phyloP scores from a whole-genome alignment of 129 eudicot species.

The Escallonia rubra region DNA sequence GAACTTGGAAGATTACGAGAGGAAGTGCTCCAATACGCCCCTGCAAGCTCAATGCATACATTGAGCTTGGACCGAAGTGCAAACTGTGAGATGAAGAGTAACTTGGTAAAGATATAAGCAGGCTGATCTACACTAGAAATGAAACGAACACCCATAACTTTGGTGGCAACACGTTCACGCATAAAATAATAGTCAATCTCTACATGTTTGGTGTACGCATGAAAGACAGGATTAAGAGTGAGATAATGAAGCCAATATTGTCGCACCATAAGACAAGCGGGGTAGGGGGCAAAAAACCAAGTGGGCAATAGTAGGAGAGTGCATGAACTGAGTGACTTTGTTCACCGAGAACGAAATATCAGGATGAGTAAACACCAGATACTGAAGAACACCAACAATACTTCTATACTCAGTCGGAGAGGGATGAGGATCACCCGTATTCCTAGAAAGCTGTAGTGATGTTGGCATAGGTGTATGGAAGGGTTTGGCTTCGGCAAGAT shows the following conservation, averaged over 20 bases:
- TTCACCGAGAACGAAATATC: not conserved
- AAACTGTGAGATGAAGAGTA: too few relatives aligned
- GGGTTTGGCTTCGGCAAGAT: not conserved
- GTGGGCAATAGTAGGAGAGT: not conserved
- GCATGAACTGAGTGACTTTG: not conserved
- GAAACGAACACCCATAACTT: too few relatives aligned
- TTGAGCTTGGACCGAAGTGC: too few relatives aligned
- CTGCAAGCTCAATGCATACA: too few relatives aligned
- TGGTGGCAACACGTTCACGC: not conserved
- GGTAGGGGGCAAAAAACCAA: not conserved
- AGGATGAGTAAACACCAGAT: not conserved
- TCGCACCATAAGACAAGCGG: not conserved
- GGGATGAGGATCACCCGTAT: not conserved
- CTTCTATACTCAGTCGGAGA: not conserved
- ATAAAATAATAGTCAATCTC: conserved; percentile 2
- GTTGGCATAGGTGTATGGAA: not conserved
- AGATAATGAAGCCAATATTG: conserved; percentile 3
- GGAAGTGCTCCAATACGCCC: too few relatives aligned
- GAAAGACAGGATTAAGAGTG: not conserved
- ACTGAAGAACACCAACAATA: conserved; percentile 1
- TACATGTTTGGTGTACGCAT: conserved; percentile 4
- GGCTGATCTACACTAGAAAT: too few relatives aligned
- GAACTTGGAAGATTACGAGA: too few relatives aligned
- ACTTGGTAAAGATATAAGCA: too few relatives aligned
- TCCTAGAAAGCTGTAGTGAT: not conserved